These are phyloP conservation scores for Xylaria sp. DNA, from an alignment of 495 filamentous ascomycete genomes.

Conservation along the genomic window DNA sequence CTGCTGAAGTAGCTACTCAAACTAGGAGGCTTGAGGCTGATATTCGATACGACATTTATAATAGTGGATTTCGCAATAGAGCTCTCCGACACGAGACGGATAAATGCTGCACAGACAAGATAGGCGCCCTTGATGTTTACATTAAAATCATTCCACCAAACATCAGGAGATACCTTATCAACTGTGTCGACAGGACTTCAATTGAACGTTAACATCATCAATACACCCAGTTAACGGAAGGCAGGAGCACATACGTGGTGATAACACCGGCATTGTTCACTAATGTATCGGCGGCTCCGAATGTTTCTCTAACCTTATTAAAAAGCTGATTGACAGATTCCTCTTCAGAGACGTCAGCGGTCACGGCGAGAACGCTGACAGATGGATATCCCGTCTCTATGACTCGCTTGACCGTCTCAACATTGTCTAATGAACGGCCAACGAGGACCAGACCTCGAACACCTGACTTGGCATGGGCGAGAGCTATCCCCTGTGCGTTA, in stretches of 20 bases:
- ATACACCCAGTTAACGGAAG: background rate
- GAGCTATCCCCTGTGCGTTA: background rate
- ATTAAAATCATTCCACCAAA: conserved; percentile 7
- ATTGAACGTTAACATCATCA: background rate
- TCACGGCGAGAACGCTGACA: background rate
- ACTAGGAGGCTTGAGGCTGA: background rate
- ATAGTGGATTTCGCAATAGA: background rate
- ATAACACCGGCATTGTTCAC: background rate
- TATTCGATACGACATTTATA: background rate
- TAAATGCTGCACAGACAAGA: background rate
- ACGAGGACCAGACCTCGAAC: background rate
- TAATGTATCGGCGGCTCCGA: background rate
- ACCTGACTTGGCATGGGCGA: background rate
- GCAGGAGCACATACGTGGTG: background rate
- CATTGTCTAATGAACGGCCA: background rate
- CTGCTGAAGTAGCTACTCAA: conserved; percentile 4
- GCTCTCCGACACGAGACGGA: background rate
- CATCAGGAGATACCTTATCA: background rate
- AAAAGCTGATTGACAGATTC: background rate
- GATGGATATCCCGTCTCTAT: background rate
- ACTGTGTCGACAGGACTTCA: background rate
- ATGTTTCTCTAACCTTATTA: background rate
- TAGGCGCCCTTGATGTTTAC: background rate
- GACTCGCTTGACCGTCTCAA: background rate
- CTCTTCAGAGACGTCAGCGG: background rate